Percentiles rank a stretch among this genome's conserved stretches.
These are phyloP conservation scores for Trifolium pratense DNA, from an alignment of 306 rosid species.

Conservation along the genomic window DNA sequence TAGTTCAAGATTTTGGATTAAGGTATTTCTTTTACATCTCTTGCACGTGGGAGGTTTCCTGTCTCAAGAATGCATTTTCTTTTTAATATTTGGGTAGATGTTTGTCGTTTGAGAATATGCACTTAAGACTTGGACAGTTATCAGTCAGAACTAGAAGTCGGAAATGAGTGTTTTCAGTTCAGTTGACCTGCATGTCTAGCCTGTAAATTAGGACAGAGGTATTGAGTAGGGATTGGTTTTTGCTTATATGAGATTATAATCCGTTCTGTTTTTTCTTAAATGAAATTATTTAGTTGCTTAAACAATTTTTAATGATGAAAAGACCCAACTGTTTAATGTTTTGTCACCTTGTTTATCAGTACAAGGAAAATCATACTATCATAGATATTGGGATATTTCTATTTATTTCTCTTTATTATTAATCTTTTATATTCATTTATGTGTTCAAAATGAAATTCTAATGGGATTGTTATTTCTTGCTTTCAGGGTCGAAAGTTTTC, in stretches of 20 bases:
- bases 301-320: slow-evolving; percentile 17
- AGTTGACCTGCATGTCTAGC: slow-evolving; percentile 12
- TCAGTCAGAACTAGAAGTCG: too few relatives aligned
- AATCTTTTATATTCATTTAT: slow-evolving; percentile 26
- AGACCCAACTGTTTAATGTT: slow-evolving; percentile 25
- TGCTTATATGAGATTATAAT: slow-evolving; percentile 28
- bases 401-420: slow-evolving; percentile 10
- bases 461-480: slow-evolving; percentile 28
- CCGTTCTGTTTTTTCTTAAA: slow-evolving; percentile 3
- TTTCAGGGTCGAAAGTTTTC: slow-evolving; percentile 91
- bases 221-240: slow-evolving; percentile 27
- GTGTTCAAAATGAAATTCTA: slow-evolving; percentile 30
- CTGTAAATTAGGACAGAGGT: slow-evolving; percentile 20
- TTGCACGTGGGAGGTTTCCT: slow-evolving; percentile 25
- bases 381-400: slow-evolving; percentile 11
- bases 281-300: slow-evolving; percentile 30
- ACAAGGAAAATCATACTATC: slow-evolving; percentile 22
- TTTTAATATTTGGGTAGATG: slow-evolving; percentile 26
- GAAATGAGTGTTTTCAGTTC: too few relatives aligned
- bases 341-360: slow-evolving; percentile 12
- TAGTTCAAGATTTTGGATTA: slow-evolving; percentile 89
- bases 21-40: slow-evolving; percentile 60
- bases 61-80: slow-evolving; percentile 20
- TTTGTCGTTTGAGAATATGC: slow-evolving; percentile 22
- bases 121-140: too few relatives aligned